Base-by-base conservation (phyloP, 2,329 filamentous ascomycete species). In the Lasiodiplodia sp. region DNA sequence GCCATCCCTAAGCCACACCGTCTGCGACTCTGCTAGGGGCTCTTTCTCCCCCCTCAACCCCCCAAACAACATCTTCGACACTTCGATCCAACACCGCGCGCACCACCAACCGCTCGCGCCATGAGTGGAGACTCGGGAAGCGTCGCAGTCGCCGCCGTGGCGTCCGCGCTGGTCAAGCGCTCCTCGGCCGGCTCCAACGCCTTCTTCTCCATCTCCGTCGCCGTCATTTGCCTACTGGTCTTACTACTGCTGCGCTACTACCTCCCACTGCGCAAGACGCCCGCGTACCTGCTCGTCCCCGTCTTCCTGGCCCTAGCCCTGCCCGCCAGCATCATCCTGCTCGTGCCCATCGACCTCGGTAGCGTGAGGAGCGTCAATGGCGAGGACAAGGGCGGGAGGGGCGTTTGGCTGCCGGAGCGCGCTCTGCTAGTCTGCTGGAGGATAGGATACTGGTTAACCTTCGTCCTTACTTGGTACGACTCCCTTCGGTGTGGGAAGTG, bases 381-480 rank as follows among this genome's bases (percentile, higher is more conserved):
- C 63, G 89, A 92, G 70, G 91, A 92, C 79, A 89, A 87, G 70
- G 86, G 87, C 18, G 86, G 88, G 18, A 88, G 91, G 73, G 96
- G 94, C 40, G 92, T 99, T 76, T 97, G 94, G 93, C 86, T 99
- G 40, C 91, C 92, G 5, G 86, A 91, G 72, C 84, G 89, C 62
- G 87, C 94, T 34, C 85, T 97, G 60, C 84, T 96, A 75, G 93
- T 97, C 28, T 91, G 91, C 69, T 99, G 96, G 96, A 88, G 95
- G 77, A 95, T 99, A 72, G 91, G 92, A 23, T 99, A 99, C 82
- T 99, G 96, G 96, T 85, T 99, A 67, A 98, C 95, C 0, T 99
- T 99, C 81, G 89, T 90, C 63, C 82, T 99, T 76, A 98, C 95
- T 68, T 99, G 96, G 96, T 95, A 83, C 63, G 85, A 73, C 56